Percentiles rank a stretch among this genome's conserved stretches.
phyloP scores from a whole-genome alignment of 164 flowering plant genomes.

The Piper longum region DNA sequence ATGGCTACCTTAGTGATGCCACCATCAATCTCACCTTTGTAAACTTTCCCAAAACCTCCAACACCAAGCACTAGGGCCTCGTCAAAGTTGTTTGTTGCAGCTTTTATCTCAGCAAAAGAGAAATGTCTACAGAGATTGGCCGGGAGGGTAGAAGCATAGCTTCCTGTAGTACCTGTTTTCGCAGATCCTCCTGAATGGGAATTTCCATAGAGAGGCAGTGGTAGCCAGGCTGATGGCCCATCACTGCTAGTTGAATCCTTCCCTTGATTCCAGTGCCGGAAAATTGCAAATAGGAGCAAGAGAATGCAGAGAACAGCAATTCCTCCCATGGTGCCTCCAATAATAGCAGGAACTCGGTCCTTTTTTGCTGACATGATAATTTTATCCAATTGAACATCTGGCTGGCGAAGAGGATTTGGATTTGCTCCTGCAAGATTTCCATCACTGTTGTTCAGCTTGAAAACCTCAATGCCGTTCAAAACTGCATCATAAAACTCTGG shows the following conservation, averaged over 20 bases:
- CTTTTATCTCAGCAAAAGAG: slow-evolving; percentile 30
- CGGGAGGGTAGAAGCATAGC: slow-evolving; percentile 22
- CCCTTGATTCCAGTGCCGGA: slow-evolving; percentile 9
- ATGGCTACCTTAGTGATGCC: slow-evolving; percentile 30
- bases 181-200: slow-evolving; percentile 18
- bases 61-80: slow-evolving; percentile 24
- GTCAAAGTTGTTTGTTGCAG: slow-evolving; percentile 32
- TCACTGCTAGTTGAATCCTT: slow-evolving; percentile 18
- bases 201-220: slow-evolving; percentile 15
- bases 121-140: slow-evolving; percentile 35
- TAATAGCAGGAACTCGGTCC: slow-evolving; percentile 9
- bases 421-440: slow-evolving; percentile 56
- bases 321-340: slow-evolving; percentile 18
- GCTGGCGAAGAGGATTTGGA: slow-evolving; percentile 31
- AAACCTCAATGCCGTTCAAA: slow-evolving; percentile 54
- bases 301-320: slow-evolving; percentile 11
- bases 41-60: slow-evolving; percentile 42
- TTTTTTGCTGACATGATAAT: slow-evolving; percentile 5
- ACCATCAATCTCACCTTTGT: slow-evolving; percentile 28
- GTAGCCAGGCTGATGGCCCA: slow-evolving; percentile 59
- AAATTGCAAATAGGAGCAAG: slow-evolving; percentile 10
- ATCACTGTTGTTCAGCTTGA: slow-evolving; percentile 28
- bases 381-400: slow-evolving; percentile 7
- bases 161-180: slow-evolving; percentile 26
- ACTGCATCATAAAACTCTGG: slow-evolving; percentile 34